Percentiles rank a stretch among this genome's conserved stretches.
Evolutionary conservation across 371 early-diverging fungal species (phyloP).

Genomic region (Nematocida sp.): DNA sequence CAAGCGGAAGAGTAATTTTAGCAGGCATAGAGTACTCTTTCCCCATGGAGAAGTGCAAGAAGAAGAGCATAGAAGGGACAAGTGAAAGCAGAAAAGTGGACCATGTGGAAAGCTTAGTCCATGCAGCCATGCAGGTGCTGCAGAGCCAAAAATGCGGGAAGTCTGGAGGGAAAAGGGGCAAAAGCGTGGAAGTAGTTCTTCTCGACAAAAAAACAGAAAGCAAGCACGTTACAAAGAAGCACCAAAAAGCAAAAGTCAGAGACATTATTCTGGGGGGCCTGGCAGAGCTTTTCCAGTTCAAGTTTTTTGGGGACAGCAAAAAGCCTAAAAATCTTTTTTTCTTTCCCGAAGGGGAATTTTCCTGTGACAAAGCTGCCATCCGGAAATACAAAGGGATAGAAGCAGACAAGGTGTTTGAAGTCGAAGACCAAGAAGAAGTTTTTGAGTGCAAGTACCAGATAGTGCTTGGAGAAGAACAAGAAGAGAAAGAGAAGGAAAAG

Average conservation of each 20-base stretch:
- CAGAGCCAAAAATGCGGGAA: conserved; percentile 13
- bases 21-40: conserved; percentile 13
- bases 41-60: conserved; percentile 4
- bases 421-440: background rate
- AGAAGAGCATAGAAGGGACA: background rate
- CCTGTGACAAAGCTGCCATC: background rate
- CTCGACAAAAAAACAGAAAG: background rate
- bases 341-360: conserved; percentile 28
- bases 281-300: conserved; percentile 2
- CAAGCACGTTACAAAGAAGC: background rate
- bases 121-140: background rate
- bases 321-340: too few species aligned
- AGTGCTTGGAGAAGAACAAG: background rate
- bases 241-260: background rate
- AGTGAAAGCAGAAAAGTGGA: background rate
- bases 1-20: background rate
- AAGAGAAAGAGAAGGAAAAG: background rate
- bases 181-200: background rate
- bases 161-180: background rate
- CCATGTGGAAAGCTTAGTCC: background rate
- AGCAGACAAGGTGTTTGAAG: conserved; percentile 3
- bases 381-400: conserved; percentile 6
- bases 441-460: conserved; percentile 17
- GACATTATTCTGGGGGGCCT: background rate
- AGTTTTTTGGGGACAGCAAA: background rate